Conservation (phyloP, 257 asterid species). For the Cinchona pubescens region DNA sequence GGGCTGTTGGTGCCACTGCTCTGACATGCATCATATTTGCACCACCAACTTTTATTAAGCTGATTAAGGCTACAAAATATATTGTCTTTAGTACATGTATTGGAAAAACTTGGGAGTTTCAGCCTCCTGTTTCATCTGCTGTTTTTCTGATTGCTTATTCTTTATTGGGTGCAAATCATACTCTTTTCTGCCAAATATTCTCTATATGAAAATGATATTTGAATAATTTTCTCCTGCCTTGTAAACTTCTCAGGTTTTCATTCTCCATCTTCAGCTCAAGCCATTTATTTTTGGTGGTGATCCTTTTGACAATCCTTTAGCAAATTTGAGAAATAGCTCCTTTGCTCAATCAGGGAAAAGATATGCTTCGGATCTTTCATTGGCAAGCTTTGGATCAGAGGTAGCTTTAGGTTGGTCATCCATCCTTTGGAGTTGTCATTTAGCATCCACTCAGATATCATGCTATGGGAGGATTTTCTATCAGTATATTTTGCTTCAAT, state of each 20-base stretch:
- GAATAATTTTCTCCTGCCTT: background rate
- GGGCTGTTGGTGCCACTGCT: background rate
- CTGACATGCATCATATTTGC: background rate
- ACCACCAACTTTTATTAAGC: background rate
- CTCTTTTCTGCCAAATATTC: background rate
- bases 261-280: constrained; percentile 25
- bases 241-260: constrained; percentile 12
- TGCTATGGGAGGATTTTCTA: background rate
- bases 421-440: background rate
- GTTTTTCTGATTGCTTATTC: background rate
- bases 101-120: background rate
- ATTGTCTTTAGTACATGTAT: background rate
- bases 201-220: background rate
- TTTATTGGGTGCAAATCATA: background rate
- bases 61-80: background rate
- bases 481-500: background rate
- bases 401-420: constrained; percentile 24
- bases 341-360: constrained; percentile 6
- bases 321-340: constrained; percentile 13
- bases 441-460: background rate
- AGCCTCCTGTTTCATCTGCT: background rate
- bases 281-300: constrained; percentile 15
- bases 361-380: constrained; percentile 17
- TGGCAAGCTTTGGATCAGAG: constrained; percentile 24
- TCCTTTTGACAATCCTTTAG: constrained; percentile 22